phyloP scores from a whole-genome alignment of 2,329 filamentous ascomycete genomes.

The Colletotrichum liriopes region DNA sequence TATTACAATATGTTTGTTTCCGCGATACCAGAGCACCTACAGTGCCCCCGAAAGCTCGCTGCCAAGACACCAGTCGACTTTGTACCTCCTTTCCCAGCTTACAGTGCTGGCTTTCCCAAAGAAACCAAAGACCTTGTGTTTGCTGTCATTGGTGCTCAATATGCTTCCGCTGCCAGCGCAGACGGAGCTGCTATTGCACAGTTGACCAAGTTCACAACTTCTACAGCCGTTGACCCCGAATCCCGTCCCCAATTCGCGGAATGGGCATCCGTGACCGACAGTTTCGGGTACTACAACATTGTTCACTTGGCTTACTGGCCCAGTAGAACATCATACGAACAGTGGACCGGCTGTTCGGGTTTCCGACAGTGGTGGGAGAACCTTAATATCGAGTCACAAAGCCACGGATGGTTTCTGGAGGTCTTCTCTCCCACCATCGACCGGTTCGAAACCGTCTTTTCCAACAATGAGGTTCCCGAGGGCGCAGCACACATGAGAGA shows the following conservation, averaged over 20 bases:
- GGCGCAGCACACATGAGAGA: constrained; percentile 59
- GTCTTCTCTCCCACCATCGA: constrained; percentile 59
- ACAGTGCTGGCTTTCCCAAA: constrained; percentile 42
- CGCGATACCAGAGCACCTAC: constrained; percentile 43
- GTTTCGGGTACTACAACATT: constrained; percentile 41
- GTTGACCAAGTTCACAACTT: constrained; percentile 36
- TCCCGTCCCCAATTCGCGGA: constrained; percentile 34
- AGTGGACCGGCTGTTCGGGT: constrained; percentile 53
- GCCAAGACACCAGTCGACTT: constrained; percentile 37
- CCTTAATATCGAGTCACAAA: constrained; percentile 45
- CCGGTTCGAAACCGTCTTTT: constrained; percentile 61
- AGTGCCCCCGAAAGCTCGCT: constrained; percentile 35
- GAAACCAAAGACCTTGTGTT: constrained; percentile 41
- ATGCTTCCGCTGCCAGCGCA: not conserved
- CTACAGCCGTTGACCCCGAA: constrained; percentile 12
- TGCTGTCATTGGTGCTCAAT: constrained; percentile 43
- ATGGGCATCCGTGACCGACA: constrained; percentile 42
- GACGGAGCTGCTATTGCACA: constrained; percentile 29
- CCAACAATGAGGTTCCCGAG: constrained; percentile 54
- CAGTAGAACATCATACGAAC: constrained; percentile 47
- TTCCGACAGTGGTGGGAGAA: constrained; percentile 57
- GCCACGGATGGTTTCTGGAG: constrained; percentile 60
- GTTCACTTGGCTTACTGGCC: constrained; percentile 58
- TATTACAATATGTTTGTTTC: constrained; percentile 38
- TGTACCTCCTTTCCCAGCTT: constrained; percentile 41